Evolutionary conservation across 225 moss, liverwort and hornwort genomes (phyloP).

Genomic region (Marchantia polymorpha): DNA sequence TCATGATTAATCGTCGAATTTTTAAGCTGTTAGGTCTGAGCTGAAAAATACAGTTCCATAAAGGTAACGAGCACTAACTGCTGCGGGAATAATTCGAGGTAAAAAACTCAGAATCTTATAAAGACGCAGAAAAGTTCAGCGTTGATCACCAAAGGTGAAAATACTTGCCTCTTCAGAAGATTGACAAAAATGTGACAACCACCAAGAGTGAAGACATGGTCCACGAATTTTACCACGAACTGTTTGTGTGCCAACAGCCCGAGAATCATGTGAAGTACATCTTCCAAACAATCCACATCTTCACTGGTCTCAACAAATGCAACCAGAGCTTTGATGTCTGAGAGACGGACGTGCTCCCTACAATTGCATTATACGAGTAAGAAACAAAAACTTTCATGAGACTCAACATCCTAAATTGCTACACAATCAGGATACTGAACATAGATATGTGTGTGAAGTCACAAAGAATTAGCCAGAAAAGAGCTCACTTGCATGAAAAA

Average conservation of each 20-base stretch:
- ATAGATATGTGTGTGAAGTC: neutral
- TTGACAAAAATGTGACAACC: constrained; percentile 59
- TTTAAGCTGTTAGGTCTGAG: too few species aligned
- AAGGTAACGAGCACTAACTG: too few species aligned
- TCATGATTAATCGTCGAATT: too few species aligned
- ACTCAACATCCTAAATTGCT: neutral
- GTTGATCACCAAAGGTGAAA: neutral
- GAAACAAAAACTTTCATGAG: neutral
- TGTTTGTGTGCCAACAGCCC: constrained; percentile 55
- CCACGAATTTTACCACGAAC: constrained; percentile 58
- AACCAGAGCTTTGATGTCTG: constrained; percentile 60
- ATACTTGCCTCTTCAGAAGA: constrained; percentile 57
- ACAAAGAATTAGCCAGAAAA: neutral
- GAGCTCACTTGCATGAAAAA: neutral
- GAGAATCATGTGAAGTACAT: constrained; percentile 63
- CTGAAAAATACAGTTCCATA: too few species aligned
- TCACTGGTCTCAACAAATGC: constrained; percentile 68
- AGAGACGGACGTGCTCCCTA: constrained; percentile 51
- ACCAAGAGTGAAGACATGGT: constrained; percentile 64
- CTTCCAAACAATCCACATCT: constrained; percentile 66
- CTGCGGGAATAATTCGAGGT: too few species aligned
- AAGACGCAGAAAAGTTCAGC: neutral
- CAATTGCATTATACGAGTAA: constrained; percentile 22
- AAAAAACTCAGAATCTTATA: too few species aligned
- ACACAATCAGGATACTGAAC: neutral